These are phyloP conservation scores for Mortierella sp. DNA, from an alignment of 371 early-diverging fungal species.

Conservation along the genomic window DNA sequence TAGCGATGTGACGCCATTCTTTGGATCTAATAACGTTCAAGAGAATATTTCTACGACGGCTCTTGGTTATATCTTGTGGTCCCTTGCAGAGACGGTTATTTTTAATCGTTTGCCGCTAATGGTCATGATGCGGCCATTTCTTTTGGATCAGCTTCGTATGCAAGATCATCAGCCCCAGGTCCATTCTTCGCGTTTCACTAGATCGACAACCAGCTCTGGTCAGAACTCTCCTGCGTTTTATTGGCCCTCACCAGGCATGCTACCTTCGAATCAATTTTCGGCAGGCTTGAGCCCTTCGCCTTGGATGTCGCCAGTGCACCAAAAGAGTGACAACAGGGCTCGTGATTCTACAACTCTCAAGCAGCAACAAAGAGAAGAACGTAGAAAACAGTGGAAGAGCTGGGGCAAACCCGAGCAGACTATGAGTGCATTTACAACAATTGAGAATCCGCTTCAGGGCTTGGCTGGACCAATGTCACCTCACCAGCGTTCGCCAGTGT, in stretches of 20 bases:
- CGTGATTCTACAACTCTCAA: neutral
- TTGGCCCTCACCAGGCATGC: slow-evolving; percentile 42
- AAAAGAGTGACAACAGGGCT: slow-evolving; percentile 4
- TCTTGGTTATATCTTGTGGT: slow-evolving; percentile 69
- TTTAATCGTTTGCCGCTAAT: slow-evolving; percentile 65
- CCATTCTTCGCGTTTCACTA: slow-evolving; percentile 1
- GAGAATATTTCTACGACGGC: slow-evolving; percentile 40
- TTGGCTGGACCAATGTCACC: slow-evolving; percentile 24
- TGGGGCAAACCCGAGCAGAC: slow-evolving; percentile 38
- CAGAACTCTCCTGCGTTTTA: slow-evolving; percentile 47
- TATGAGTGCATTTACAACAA: slow-evolving; percentile 26
- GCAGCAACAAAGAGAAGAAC: slow-evolving; percentile 23
- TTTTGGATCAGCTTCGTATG: slow-evolving; percentile 61
- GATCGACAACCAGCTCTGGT: slow-evolving; percentile 30
- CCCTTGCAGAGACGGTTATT: slow-evolving; percentile 67
- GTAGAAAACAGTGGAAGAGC: slow-evolving; percentile 52
- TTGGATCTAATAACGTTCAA: neutral
- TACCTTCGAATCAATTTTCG: slow-evolving; percentile 10
- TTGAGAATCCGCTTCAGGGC: slow-evolving; percentile 22
- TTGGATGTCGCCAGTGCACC: slow-evolving; percentile 24
- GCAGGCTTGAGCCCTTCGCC: slow-evolving; percentile 12
- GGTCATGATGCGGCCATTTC: slow-evolving; percentile 63
- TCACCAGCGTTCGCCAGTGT: neutral
- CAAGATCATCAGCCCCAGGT: slow-evolving; percentile 28
- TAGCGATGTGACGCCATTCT: slow-evolving; percentile 17